Conservation (phyloP, 2,329 filamentous ascomycete genomes). For the Xylaria sp. region DNA sequence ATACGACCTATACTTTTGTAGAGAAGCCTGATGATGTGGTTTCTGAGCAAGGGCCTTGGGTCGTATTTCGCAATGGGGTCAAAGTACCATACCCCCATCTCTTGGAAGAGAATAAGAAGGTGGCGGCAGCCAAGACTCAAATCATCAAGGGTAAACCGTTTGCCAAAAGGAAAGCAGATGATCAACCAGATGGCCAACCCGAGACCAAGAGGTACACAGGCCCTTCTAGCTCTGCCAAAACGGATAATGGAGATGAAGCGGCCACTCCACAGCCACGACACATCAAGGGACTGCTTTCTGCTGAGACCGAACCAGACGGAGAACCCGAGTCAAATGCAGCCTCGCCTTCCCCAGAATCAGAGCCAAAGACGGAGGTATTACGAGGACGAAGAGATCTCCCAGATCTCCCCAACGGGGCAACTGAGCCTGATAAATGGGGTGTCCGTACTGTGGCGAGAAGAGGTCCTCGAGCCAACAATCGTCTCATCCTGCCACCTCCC, state of each 20-base stretch:
- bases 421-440: slow-evolving; percentile 63
- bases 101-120: slow-evolving; percentile 51
- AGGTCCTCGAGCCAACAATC: slow-evolving; percentile 59
- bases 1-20: slow-evolving; percentile 45
- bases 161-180: slow-evolving; percentile 63
- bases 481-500: slow-evolving; percentile 61
- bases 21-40: slow-evolving; percentile 40
- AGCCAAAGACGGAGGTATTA: slow-evolving; percentile 40
- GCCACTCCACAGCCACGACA: slow-evolving; percentile 53
- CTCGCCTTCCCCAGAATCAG: slow-evolving; percentile 44
- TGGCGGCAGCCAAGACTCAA: slow-evolving; percentile 45
- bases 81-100: slow-evolving; percentile 50
- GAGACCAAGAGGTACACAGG: slow-evolving; percentile 60
- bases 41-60: slow-evolving; percentile 43
- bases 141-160: slow-evolving; percentile 48
- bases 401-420: slow-evolving; percentile 53
- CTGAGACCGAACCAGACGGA: slow-evolving; percentile 48
- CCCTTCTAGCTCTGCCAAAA: slow-evolving; percentile 42
- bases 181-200: slow-evolving; percentile 61
- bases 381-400: slow-evolving; percentile 46
- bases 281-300: slow-evolving; percentile 53
- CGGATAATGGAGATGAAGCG: slow-evolving; percentile 47
- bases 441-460: slow-evolving; percentile 59
- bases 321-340: slow-evolving; percentile 50
- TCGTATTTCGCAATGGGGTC: slow-evolving; percentile 45